Base-by-base conservation (phyloP, 1,284 basidiomycete genomes). In the Sanghuangporus baumii region DNA sequence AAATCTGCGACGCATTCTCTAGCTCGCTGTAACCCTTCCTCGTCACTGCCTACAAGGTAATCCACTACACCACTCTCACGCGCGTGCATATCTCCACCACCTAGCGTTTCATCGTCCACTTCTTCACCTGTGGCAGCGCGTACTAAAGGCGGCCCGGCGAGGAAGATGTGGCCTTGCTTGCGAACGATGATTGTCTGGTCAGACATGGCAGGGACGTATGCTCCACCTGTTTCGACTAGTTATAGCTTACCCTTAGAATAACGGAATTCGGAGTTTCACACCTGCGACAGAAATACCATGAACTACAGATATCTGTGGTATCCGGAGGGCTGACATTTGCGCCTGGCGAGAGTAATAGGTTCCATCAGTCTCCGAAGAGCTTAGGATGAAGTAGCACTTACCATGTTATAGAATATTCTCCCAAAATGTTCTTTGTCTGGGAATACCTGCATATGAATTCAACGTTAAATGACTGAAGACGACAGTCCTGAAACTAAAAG, bases 321-420 rank as follows among this genome's bases (percentile, higher is more conserved):
- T 94, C 2, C 90, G 88, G 0, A 93, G 79, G 0, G 92, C 92
- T 56, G 92, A 95, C 89, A 96, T 88, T 77, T 93, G 91, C 1
- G 91, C 93, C 92, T 89, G 68, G 36, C 63, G 61, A 5, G n/a
- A 55, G 18, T 54, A 16, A n/a, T 16, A 55, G 31, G 12, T 3
- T 51, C 31, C 46, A 37, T 46, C 5, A 20, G 16, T 18, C 8
- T 50, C 6, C 14, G 34, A 11, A 68, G n/a, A 6, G 52, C 31
- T 37, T 65, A 68, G 37, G 47, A 14, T 50, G 40, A 14, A 46
- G 38, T 38, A 57, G 68, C 76, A 16, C 16, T 63, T 65, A 90
- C 94, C 93, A 96, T 97, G 71, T 98, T 97, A 74, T 95, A 97
- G 76, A 98, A 98, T 72, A 98, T 97, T 12, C 94, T 83, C 8